Base-by-base conservation (phyloP, 805 yeast genomes). In the Pichia phayaonensis region DNA sequence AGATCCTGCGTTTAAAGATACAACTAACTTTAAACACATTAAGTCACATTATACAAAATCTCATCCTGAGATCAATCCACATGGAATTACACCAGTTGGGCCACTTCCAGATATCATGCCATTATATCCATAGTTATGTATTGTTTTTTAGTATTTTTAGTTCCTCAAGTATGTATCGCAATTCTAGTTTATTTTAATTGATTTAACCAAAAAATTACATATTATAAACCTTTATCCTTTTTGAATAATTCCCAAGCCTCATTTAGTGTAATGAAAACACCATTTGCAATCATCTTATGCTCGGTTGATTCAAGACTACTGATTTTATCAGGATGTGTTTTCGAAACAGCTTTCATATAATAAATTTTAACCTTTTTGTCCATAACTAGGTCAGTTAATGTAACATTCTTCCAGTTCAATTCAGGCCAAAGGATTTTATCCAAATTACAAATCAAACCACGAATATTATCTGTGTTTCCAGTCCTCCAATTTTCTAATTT, bases 241-340 rank as follows among this genome's bases (percentile, higher is more conserved):
- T 84, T 86, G 65, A 89, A 90, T 21, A 65, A 68, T 57, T 88
- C 97, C 98, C 99, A 94, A 2, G 97, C 90, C 57, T 81, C 77
- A 65, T 90, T 92, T 54, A 94, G 71, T 0, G 82, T 74, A 40
- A 90, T 85, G 62, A 94, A 94, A 0, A 92, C 92, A 23, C 81
- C 81, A 59, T 90, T 92, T 16, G 97, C 94, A 44, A 92, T 74
- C 83, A 92, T 77, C 62, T 84, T 83, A 50, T 80, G 79, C 59
- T 89, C 95, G 7, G 81, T 71, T 8, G 82, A 70, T 2, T 84
- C 79, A 22, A 68, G 66, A n/a, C 68, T 62, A 8, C 80, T 72
- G 23, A 90, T 70, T 65, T 94, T 94, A 66, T 94, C 99, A 0
- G 94, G 94, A 60, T 85, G 94, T 7, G 87, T 84, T 50, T 79